Percentiles rank a stretch among this genome's conserved stretches.
Conservation (phyloP, 257 asterid species). For the Primulina eburnea region DNA sequence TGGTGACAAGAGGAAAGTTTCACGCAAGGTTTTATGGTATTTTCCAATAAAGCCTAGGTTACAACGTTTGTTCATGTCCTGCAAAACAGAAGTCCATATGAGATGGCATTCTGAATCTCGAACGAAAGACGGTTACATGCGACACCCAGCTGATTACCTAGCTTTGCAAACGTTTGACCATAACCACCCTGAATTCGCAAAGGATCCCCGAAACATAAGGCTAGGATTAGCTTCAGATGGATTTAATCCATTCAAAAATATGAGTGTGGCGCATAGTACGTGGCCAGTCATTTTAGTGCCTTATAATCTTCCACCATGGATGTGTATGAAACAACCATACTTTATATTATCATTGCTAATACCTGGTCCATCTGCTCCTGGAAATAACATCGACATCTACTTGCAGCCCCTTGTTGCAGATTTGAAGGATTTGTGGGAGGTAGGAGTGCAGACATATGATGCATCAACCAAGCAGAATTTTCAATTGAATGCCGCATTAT, state of each 20-base stretch:
- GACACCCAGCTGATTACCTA: neutral
- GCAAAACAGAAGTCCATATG: neutral
- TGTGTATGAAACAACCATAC: neutral
- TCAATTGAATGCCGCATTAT: no score
- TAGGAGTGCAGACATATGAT: no score
- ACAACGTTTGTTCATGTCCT: slow-evolving; percentile 9
- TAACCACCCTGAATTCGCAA: neutral
- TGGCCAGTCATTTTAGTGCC: neutral
- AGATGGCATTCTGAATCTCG: neutral
- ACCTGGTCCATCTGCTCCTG: neutral
- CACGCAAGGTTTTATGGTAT: neutral
- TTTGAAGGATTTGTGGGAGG: no score
- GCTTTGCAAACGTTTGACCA: neutral
- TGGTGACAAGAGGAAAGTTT: neutral
- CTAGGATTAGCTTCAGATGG: neutral
- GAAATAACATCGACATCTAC: neutral
- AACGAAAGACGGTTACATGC: neutral
- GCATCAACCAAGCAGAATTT: no score
- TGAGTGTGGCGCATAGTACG: neutral
- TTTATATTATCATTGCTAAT: neutral
- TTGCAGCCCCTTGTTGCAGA: no score
- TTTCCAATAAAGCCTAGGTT: slow-evolving; percentile 1
- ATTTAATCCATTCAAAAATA: neutral
- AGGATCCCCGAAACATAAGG: neutral
- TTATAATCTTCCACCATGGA: slow-evolving; percentile 1